Percentiles rank a stretch among this genome's conserved stretches.
Conservation (phyloP, 208 protist species). For the Leishmania guyanensis region DNA sequence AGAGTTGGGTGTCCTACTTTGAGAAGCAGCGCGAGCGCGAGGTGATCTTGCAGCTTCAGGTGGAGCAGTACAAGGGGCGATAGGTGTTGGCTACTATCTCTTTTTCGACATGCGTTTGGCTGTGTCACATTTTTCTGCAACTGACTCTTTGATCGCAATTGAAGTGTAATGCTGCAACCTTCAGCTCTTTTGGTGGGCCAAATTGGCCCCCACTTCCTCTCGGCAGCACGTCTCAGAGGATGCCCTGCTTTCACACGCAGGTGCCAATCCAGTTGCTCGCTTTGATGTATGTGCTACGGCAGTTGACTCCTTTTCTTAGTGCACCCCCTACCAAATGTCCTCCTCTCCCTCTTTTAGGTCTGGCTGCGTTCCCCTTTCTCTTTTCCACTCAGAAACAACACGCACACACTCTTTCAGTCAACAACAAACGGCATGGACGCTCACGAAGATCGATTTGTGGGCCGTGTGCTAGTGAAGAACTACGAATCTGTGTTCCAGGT, state of each 20-base stretch:
- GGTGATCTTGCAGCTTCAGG: slow-evolving; percentile 77
- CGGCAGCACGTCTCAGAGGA: neutral
- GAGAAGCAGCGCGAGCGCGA: slow-evolving; percentile 84
- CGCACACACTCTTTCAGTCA: neutral
- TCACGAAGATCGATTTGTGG: slow-evolving; percentile 61
- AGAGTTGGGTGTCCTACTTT: slow-evolving; percentile 83
- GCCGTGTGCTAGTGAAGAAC: slow-evolving; percentile 56
- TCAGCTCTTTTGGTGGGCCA: neutral
- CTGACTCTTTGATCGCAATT: slow-evolving; percentile 4
- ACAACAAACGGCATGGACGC: slow-evolving; percentile 35
- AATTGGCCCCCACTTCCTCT: neutral
- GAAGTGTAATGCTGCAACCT: neutral
- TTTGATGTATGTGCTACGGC: neutral
- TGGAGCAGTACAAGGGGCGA: slow-evolving; percentile 60
- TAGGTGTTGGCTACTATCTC: slow-evolving; percentile 7
- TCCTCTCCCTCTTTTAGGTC: neutral
- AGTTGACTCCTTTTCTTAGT: neutral
- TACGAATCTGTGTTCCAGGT: slow-evolving; percentile 64
- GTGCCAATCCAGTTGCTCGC: neutral
- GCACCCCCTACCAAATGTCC: neutral
- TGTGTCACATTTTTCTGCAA: neutral
- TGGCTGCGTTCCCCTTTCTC: slow-evolving; percentile 14
- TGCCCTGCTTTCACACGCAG: neutral
- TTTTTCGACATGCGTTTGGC: slow-evolving; percentile 3
- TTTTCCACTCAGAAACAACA: neutral